phyloP scores from a whole-genome alignment of 768 basidiomycete genomes.

The Hypholoma sublateritium region DNA sequence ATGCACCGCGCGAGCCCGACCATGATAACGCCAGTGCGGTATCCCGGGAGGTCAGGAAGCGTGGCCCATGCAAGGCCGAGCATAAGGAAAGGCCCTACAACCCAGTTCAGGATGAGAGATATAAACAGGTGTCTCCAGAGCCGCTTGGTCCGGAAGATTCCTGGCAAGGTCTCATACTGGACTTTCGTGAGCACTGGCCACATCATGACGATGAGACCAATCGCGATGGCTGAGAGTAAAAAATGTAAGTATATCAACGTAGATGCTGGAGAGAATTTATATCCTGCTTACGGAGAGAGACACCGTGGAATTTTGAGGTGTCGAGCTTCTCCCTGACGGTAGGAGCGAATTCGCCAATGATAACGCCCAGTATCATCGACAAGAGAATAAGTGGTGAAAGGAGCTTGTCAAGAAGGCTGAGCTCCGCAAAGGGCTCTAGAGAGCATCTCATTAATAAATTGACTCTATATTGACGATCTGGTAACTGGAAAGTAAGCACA shows the following conservation, averaged over 20 bases:
- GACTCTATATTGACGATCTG: background rate
- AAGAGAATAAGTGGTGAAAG: slow-evolving; percentile 67
- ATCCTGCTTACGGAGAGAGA: slow-evolving; percentile 69
- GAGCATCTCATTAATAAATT: no score
- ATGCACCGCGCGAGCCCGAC: slow-evolving; percentile 76
- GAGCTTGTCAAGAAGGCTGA: slow-evolving; percentile 57
- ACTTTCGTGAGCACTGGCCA: slow-evolving; percentile 81
- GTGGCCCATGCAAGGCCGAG: slow-evolving; percentile 85
- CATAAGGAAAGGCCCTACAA: slow-evolving; percentile 81
- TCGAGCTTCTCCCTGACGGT: slow-evolving; percentile 62
- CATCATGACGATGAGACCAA: slow-evolving; percentile 87
- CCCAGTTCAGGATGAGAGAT: slow-evolving; percentile 76
- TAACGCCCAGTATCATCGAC: slow-evolving; percentile 75
- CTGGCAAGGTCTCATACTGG: slow-evolving; percentile 70
- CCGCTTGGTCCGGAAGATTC: slow-evolving; percentile 46
- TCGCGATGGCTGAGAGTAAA: slow-evolving; percentile 58
- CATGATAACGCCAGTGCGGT: slow-evolving; percentile 79
- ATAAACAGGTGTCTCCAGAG: slow-evolving; percentile 71
- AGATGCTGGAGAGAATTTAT: no score
- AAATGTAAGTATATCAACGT: background rate
- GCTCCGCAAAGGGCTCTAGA: slow-evolving; percentile 36
- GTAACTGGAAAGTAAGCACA: no score
- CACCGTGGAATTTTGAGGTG: slow-evolving; percentile 59
- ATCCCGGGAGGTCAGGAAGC: slow-evolving; percentile 72
- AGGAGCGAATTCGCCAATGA: slow-evolving; percentile 69